These are phyloP conservation scores for Cutaneotrichosporon dermatis DNA, from an alignment of 1,284 basidiomycete species.

Conservation along the genomic window DNA sequence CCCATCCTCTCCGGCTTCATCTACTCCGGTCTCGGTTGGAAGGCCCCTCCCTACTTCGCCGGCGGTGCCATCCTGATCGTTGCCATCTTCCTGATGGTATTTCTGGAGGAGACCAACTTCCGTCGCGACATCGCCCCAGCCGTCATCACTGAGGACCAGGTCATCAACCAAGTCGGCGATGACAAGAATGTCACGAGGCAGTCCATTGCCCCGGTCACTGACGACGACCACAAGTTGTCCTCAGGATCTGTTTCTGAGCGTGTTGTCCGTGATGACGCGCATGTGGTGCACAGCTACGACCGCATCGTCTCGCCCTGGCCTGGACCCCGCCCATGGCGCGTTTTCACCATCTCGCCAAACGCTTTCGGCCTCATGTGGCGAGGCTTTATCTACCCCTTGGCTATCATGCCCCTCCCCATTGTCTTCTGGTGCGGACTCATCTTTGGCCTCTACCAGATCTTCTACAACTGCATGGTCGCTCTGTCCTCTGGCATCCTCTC, in stretches of 20 bases:
- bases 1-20: constrained; percentile 29
- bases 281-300: constrained; percentile 4
- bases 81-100: constrained; percentile 27
- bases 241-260: background rate
- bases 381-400: constrained; percentile 18
- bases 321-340: constrained; percentile 13
- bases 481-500: constrained; percentile 21
- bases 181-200: constrained; percentile 1
- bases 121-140: constrained; percentile 1
- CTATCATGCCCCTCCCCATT: constrained; percentile 15
- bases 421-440: constrained; percentile 20
- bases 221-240: background rate
- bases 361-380: constrained; percentile 18
- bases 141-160: background rate
- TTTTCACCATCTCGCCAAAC: constrained; percentile 13
- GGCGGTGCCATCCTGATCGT: constrained; percentile 17
- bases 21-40: constrained; percentile 26
- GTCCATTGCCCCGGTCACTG: background rate
- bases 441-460: constrained; percentile 23
- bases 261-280: background rate
- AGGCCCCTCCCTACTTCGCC: constrained; percentile 17
- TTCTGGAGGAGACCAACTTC: constrained; percentile 31
- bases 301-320: constrained; percentile 14
- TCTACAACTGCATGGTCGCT: constrained; percentile 24
- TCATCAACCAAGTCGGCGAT: background rate